Base-by-base conservation (phyloP, 1,139 yeast genomes). In the Taphrina confusa region DNA sequence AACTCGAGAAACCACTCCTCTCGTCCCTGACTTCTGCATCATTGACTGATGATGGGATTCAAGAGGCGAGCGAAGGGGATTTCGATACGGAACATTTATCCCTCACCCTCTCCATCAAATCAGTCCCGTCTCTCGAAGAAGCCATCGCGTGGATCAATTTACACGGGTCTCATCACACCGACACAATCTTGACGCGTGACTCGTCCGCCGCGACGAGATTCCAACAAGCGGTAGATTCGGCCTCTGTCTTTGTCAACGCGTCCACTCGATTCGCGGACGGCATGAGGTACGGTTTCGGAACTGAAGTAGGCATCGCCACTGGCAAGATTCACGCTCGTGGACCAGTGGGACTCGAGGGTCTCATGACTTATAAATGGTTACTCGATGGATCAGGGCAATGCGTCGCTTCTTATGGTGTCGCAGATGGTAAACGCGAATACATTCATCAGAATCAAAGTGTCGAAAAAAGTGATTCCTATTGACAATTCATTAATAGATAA, bases 221-320 rank as follows among this genome's bases (percentile, higher is more conserved):
- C 74, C 74, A 91, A 68, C 84, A 84, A 72, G 95, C 91, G 28
- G 81, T 94, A 44, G 98, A 94, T 72, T 87, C 97, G 4, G 87
- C 97, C 1, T 97, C 97, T 61, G 96, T 92, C n/a, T 94, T 89
- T 76, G 91, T 97, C 97, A 94, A 94, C 71, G 91, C 95, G 57
- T 87, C 96, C 8, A 89, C 97, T 1, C 80, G 99, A 70, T 94
- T 94, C 74, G 97, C 98, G 8, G 99, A 94, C 74, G 99, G 99
- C 1, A 92, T 89, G 78, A 82, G 98, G 71, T 94, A 90, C 70
- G 99, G 99, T 0, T 92, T 94, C 71, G 99, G 99, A 58, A 86
- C 98, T 6, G 99, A 94, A 73, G 98, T 94, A 28, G 99, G 99
- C 40, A 91, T 94, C 64, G 86, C 96, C 63, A 94, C 98, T 50